Evolutionary conservation across 495 filamentous ascomycete species (phyloP).

Genomic region (Aspergillus funiculosus): DNA sequence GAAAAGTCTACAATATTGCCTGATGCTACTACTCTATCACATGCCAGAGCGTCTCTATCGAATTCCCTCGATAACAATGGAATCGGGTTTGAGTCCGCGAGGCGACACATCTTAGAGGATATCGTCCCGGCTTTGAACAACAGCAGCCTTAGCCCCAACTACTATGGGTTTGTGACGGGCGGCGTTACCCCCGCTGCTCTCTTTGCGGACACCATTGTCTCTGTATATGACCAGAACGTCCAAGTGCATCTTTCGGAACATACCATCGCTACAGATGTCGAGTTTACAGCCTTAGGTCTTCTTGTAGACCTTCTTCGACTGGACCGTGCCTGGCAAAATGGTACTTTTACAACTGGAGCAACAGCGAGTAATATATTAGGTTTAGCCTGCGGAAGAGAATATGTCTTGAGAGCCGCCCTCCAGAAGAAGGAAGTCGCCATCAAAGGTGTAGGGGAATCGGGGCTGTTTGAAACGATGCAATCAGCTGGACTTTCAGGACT

Average conservation of each 20-base stretch:
- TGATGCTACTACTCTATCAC: constrained; percentile 24
- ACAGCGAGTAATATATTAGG: constrained; percentile 83
- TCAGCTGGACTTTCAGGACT: constrained; percentile 58
- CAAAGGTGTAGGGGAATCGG: constrained; percentile 58
- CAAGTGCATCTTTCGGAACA: constrained; percentile 75
- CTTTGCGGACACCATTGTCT: constrained; percentile 78
- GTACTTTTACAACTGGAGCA: constrained; percentile 83
- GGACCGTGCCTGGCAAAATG: constrained; percentile 43
- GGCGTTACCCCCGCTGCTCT: constrained; percentile 73
- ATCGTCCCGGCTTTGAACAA: constrained; percentile 63
- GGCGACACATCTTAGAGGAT: constrained; percentile 49
- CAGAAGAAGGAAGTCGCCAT: constrained; percentile 26
- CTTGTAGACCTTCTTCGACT: constrained; percentile 62
- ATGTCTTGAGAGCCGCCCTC: constrained; percentile 46
- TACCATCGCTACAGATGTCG: constrained; percentile 67
- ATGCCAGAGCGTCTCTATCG: constrained; percentile 38
- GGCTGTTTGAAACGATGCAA: constrained; percentile 61
- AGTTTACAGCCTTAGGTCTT: constrained; percentile 63
- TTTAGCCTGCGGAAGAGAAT: constrained; percentile 70
- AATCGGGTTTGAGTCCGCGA: constrained; percentile 38
- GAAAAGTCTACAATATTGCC: constrained; percentile 35
- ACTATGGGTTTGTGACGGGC: constrained; percentile 88
- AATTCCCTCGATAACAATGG: constrained; percentile 37
- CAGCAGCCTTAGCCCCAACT: constrained; percentile 56
- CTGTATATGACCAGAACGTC: constrained; percentile 76